Evolutionary conservation across 129 eudicot species (phyloP).

Genomic region (Sambucus nigra): DNA sequence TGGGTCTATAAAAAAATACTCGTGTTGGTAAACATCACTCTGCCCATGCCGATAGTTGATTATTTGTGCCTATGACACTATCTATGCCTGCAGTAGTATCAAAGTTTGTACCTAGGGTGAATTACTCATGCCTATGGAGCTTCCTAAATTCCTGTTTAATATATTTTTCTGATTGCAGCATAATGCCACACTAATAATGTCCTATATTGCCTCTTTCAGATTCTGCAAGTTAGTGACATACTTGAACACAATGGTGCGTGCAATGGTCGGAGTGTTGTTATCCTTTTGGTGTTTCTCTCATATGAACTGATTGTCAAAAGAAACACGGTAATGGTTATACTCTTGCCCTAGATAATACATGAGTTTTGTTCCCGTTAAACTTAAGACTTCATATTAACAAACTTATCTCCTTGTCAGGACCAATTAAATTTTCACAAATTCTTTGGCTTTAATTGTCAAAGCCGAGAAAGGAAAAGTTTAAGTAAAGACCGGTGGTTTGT

Average conservation of each 20-base stretch:
- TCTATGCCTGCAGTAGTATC: no score
- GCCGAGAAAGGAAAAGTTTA: conserved; percentile 36
- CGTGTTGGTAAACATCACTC: no score
- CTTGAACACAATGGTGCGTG: conserved; percentile 87
- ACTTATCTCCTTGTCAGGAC: conserved; percentile 38
- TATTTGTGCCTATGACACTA: no score
- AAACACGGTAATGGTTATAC: conserved; percentile 44
- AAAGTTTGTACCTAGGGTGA: no score
- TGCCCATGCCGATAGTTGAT: no score
- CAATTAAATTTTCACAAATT: conserved; percentile 78
- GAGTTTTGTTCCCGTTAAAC: background rate
- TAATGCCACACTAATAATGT: background rate
- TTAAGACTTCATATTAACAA: conserved; percentile 8
- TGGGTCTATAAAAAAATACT: no score
- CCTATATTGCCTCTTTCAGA: conserved; percentile 29
- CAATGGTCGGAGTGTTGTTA: conserved; percentile 63
- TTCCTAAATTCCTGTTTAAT: no score
- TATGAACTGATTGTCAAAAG: conserved; percentile 62
- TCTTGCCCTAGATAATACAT: background rate
- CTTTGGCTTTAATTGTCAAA: conserved; percentile 52
- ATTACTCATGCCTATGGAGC: no score
- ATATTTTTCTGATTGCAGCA: no score
- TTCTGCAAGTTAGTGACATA: conserved; percentile 84
- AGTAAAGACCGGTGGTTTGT: conserved; percentile 30
- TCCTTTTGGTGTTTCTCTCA: conserved; percentile 79